These are phyloP conservation scores for Chlorella sp. DNA, from an alignment of 139 green algal genomes.

Conservation along the genomic window DNA sequence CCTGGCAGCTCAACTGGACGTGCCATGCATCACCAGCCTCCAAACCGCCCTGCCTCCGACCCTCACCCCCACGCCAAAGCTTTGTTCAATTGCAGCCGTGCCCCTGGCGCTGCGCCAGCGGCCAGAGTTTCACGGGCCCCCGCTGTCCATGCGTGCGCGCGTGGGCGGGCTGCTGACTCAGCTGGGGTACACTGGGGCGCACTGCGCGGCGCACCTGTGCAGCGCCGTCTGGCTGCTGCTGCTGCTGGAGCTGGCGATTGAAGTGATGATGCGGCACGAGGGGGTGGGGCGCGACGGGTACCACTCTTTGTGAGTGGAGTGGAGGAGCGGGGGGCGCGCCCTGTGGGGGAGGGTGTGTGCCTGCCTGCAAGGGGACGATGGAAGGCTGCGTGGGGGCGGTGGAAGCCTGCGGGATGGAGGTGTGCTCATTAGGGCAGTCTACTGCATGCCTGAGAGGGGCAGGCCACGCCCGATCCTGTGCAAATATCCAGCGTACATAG, in stretches of 20 bases:
- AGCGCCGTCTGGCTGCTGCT: constrained; percentile 78
- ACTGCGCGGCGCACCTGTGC: constrained; percentile 71
- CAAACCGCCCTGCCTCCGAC: background rate
- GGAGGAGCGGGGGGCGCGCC: too few relatives aligned
- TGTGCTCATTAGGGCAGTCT: too few relatives aligned
- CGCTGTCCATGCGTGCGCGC: constrained; percentile 40
- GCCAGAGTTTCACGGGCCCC: constrained; percentile 36
- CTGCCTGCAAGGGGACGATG: too few relatives aligned
- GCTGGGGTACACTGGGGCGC: constrained; percentile 65
- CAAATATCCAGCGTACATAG: background rate
- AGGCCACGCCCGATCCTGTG: background rate
- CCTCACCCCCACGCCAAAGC: background rate
- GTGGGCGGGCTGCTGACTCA: constrained; percentile 63
- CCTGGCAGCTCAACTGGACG: too few relatives aligned
- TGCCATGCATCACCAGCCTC: background rate
- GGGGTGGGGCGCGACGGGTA: constrained; percentile 71
- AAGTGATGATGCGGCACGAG: constrained; percentile 80
- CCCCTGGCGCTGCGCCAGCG: constrained; percentile 13
- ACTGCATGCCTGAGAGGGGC: background rate
- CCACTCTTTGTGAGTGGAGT: constrained; percentile 65
- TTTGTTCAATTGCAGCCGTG: background rate
- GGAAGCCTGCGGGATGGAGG: too few relatives aligned
- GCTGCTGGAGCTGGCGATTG: constrained; percentile 83
- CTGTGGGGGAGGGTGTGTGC: too few relatives aligned
- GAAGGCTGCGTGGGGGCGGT: too few relatives aligned